Percentiles rank a stretch among this genome's conserved stretches.
These are phyloP conservation scores for Populus hybrid DNA, from an alignment of 441 rosid species.

Conservation along the genomic window DNA sequence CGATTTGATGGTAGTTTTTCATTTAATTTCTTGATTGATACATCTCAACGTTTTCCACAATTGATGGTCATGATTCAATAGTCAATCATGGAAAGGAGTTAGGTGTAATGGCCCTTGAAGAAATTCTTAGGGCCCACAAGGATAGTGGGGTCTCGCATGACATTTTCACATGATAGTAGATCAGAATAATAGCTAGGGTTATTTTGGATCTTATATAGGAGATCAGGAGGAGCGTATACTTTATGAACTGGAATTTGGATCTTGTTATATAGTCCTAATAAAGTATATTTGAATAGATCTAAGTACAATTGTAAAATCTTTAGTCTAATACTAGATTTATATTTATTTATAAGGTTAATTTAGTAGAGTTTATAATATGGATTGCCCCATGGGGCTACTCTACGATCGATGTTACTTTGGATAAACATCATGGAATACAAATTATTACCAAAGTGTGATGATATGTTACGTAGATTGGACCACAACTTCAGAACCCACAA, in stretches of 20 bases:
- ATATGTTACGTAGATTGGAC: not conserved
- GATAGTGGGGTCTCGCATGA: slow-evolving; percentile 9
- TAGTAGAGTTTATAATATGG: not conserved
- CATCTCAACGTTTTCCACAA: not conserved
- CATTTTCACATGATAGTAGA: slow-evolving; percentile 7
- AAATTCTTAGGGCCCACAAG: slow-evolving; percentile 2
- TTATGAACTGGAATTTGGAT: not conserved
- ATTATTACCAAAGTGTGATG: not conserved
- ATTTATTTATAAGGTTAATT: too few species aligned
- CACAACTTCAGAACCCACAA: not conserved
- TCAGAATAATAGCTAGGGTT: not conserved
- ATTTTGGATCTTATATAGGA: slow-evolving; percentile 13
- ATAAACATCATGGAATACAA: not conserved
- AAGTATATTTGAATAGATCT: not conserved
- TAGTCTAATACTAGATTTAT: not conserved
- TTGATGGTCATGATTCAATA: not conserved
- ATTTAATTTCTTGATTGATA: not conserved
- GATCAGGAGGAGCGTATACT: not conserved
- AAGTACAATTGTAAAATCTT: not conserved
- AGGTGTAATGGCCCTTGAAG: not conserved
- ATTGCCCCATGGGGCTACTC: not conserved
- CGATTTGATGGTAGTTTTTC: not conserved
- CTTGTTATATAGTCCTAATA: not conserved
- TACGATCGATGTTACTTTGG: too few species aligned
- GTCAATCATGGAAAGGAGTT: not conserved